Evolutionary conservation across 805 yeast species (phyloP).

Genomic region (Metschnikowia amazonensis): DNA sequence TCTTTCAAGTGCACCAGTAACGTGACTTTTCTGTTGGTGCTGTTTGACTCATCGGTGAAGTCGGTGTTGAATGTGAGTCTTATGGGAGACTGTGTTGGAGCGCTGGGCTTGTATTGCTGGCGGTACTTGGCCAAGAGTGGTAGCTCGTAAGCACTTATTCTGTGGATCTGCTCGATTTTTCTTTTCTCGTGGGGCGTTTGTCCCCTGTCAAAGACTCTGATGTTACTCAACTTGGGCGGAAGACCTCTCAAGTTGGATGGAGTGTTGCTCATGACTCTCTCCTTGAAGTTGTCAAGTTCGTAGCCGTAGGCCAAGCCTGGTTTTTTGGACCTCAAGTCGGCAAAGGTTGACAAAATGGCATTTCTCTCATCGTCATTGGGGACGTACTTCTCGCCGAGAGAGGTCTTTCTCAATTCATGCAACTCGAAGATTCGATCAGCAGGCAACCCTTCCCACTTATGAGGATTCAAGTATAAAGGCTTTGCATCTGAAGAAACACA

Average conservation of each 20-base stretch:
- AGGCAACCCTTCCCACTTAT: constrained; percentile 66
- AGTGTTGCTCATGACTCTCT: constrained; percentile 39
- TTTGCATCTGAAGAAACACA: constrained; percentile 11
- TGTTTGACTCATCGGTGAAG: constrained; percentile 72
- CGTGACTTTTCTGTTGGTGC: constrained; percentile 61
- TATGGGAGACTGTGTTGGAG: constrained; percentile 47
- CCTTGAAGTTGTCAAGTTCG: constrained; percentile 42
- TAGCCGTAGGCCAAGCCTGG: constrained; percentile 39
- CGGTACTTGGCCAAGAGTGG: constrained; percentile 78
- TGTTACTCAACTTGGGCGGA: constrained; percentile 37
- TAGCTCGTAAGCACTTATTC: constrained; percentile 88
- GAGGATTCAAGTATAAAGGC: constrained; percentile 55
- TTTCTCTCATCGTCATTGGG: constrained; percentile 64
- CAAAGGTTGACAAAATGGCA: constrained; percentile 48
- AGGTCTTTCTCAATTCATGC: constrained; percentile 54
- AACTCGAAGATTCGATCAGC: constrained; percentile 58
- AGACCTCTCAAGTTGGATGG: constrained; percentile 34
- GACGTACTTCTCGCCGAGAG: constrained; percentile 49
- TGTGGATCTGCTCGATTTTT: constrained; percentile 67
- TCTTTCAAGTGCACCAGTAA: constrained; percentile 51
- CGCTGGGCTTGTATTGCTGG: constrained; percentile 56
- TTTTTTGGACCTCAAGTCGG: constrained; percentile 25
- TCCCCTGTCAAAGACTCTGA: constrained; percentile 34
- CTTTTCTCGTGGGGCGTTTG: constrained; percentile 51
- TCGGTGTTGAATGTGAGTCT: constrained; percentile 63